These are phyloP conservation scores for Diplocarpon rosae DNA, from an alignment of 2,329 filamentous ascomycete species.

Conservation along the genomic window DNA sequence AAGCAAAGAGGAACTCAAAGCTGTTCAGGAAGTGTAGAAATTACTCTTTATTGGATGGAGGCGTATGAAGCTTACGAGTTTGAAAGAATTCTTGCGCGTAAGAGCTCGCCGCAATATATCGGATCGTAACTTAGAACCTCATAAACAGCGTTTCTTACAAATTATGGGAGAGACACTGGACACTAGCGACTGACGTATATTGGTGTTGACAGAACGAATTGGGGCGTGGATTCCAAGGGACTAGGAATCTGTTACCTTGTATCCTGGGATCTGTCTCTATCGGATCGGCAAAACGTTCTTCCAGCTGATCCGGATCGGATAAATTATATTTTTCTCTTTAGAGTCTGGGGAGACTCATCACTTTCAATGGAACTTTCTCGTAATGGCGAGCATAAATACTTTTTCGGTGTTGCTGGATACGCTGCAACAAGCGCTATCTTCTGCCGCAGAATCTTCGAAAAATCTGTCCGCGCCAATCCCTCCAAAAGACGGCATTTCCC, in stretches of 20 bases:
- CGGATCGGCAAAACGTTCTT: conserved; percentile 3
- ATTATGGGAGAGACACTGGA: neutral
- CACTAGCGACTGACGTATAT: neutral
- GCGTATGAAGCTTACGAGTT: conserved; percentile 15
- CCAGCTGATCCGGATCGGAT: neutral
- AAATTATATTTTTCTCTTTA: conserved; percentile 3
- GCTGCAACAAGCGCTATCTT: conserved; percentile 42
- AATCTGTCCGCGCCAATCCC: conserved; percentile 52
- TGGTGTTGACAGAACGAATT: too few species aligned
- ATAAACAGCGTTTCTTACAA: neutral
- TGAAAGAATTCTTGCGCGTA: conserved; percentile 5
- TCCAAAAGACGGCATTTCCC: conserved; percentile 80
- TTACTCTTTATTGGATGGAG: conserved; percentile 3
- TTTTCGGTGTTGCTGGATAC: conserved; percentile 41
- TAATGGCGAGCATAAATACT: conserved; percentile 37
- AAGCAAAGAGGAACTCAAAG: neutral
- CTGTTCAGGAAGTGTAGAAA: neutral
- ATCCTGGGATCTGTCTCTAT: neutral
- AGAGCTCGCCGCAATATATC: conserved; percentile 1
- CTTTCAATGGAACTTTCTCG: neutral
- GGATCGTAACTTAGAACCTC: conserved; percentile 4
- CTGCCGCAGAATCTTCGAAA: conserved; percentile 57
- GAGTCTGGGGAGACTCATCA: conserved; percentile 2
- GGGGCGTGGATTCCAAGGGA: too few species aligned
- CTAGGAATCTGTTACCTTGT: neutral